These are phyloP conservation scores for Geosmithia putterillii DNA, from an alignment of 2,329 filamentous ascomycete species.

Conservation along the genomic window DNA sequence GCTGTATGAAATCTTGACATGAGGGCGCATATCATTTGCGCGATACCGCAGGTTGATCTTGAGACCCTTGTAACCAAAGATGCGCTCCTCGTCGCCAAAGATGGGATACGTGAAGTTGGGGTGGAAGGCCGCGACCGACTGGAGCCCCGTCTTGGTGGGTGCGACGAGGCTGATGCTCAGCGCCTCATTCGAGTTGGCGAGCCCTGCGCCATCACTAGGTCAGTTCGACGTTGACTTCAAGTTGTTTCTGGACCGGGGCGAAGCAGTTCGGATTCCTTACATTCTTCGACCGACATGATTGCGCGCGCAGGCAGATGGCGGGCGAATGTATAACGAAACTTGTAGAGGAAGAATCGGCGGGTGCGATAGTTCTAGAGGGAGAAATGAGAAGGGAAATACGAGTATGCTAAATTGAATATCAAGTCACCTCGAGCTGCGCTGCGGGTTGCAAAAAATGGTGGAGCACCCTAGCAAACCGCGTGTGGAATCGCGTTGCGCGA, in stretches of 20 bases:
- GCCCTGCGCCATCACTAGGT: slow-evolving; percentile 32
- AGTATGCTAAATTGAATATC: no score
- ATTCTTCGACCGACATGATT: slow-evolving; percentile 20
- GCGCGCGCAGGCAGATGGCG: background rate
- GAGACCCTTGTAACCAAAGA: slow-evolving; percentile 80
- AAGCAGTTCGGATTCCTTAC: slow-evolving; percentile 11
- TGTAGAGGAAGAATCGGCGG: background rate
- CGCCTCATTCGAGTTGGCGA: slow-evolving; percentile 47
- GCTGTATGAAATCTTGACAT: slow-evolving; percentile 57
- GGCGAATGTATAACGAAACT: background rate
- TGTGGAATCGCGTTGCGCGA: background rate
- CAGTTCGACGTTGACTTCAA: background rate
- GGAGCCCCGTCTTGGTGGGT: slow-evolving; percentile 33
- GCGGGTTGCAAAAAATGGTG: background rate
- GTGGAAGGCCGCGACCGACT: slow-evolving; percentile 57
- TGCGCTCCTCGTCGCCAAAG: slow-evolving; percentile 84
- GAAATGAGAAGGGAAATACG: no score
- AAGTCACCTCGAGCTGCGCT: background rate
- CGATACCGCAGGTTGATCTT: slow-evolving; percentile 60
- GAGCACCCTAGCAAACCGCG: background rate
- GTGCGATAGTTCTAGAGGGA: no score
- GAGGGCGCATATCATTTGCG: slow-evolving; percentile 64
- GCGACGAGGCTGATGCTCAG: slow-evolving; percentile 47
- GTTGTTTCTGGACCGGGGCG: background rate
- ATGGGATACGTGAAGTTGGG: slow-evolving; percentile 85